Base-by-base conservation (phyloP, 371 early-diverging fungal species). In the Circinella umbellata region DNA sequence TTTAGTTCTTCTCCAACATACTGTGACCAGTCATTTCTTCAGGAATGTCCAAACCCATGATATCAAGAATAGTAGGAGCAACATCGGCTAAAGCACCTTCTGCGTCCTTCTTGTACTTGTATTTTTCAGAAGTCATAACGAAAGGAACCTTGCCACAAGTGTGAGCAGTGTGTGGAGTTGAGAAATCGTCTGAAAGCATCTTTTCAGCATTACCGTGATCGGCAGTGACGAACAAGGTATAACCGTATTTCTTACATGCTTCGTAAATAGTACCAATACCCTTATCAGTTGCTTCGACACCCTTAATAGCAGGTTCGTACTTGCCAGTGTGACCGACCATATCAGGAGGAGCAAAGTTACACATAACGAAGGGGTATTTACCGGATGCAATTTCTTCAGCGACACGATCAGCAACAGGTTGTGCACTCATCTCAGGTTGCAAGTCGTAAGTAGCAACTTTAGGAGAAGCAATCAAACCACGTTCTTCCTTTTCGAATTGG, bases 191-290 rank as follows among this genome's bases (percentile, higher is more conserved):
- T 36, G 92, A 89, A 60, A 94, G 65, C 99, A 99, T 99, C 88
- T 98, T 94, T 81, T 99, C 99, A 60, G 99, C 99, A 78, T 99
- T 99, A 61, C 99, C 99, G 84, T 99, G 99, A 86, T 99, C 99
- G 34, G 99, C 95, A 14, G 99, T 99, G 70, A 99, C 85, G 70
- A 99, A 93, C 61, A 99, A 88, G 62, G 90, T 86, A 82, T 99
- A 99, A 46, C 93, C 94, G 68, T 95, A 86, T 76, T 87, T 78
- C 76, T 92, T 90, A 82, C 99, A 98, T 38, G 96, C 95, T 70
- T 95, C 93, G 76, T 93, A 94, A 75, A 99, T 94, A 71, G 87
- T 86, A 49, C 98, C 97, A 73, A 99, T 98, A 27, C 92, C 96
- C 75, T 89, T 86, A 81, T 99, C 99, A 14, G 98, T 97, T 4